Evolutionary conservation across 352 stramenopile species (phyloP), one percentile per base, ranked within the genome.

Genomic region (Phytophthora cryptogea): DNA sequence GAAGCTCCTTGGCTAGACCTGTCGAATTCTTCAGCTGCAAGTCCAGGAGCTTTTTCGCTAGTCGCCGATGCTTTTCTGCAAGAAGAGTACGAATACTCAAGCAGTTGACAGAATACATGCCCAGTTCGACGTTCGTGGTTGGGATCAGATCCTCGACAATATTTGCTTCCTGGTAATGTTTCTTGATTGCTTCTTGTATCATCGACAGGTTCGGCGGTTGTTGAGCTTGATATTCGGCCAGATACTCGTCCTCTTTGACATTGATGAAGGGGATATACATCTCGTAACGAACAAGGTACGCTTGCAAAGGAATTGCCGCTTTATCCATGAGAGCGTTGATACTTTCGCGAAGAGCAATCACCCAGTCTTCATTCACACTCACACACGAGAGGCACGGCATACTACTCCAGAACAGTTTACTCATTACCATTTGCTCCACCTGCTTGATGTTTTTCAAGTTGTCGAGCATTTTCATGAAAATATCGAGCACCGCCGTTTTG

Each of bases 401-500:
- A 44, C 90, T 92, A 53, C 87, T 94, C 94, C 94, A 98, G 44
- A 98, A 98, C 0, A 98, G 75, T 56, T 96, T 95, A 59, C 95
- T 92, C 94, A 98, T 98, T 27, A 98, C 91, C 20, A 81, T 70
- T 35, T 96, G 82, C 68, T 98, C 94, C 8, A 94, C 82, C 59
- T 94, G 85, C 52, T 90, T 91, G 61, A 94, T 92, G 45, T 80
- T 82, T 61, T 92, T 92, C 5, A 92, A 57, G 32, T 83, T 90
- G 32, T 94, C 85, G 5, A 92, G 66, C 64, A 89, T 90, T 26
- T 89, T 92, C 49, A 86, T 71, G 31, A 92, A 89, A 33, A 92
- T 80, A 17, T 90, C 82, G 26, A 86, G 47, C 6, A 94, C 68
- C 0, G 76, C 63, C 0, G 55, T 55, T 39, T 83, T 88, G 63